Evolutionary conservation across 2,329 filamentous ascomycete genomes (phyloP), one percentile per base, ranked within the genome.

Genomic region (Cladorrhinum sp.): DNA sequence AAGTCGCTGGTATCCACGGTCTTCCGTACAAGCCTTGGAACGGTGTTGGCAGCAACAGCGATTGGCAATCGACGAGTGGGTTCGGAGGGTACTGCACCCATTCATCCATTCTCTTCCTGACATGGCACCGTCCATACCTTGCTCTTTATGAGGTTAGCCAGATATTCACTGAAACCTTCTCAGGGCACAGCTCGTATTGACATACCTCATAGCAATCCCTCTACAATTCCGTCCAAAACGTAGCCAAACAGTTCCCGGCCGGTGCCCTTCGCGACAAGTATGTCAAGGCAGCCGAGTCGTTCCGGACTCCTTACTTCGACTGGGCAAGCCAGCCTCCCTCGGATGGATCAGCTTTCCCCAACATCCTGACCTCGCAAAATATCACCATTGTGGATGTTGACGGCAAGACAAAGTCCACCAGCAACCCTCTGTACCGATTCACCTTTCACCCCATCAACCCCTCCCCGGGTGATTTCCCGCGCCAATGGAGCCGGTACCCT

Each of bases 1-100:
- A 85, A 68, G 77, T 89, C 59, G 78, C 83, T 49, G 84, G 87
- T 81, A 84, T 89, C 62, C 86, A 89, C 71, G 86, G 86, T 13
- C 79, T 79, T 63, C 86, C 86, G 10, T 85, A 78, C 65, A 71
- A 75, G 16, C 69, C 80, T 1, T 89, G 85, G 84, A 81, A 86
- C 68, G 77, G 74, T 23, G 81, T 77, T 1, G 65, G 72, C 58
- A 72, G 68, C 68, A 71, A 51, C 8, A 58, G 68, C 16, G 74
- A 75, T 32, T 62, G 67, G 66, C 29, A 67, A 61, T 53, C 13
- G 29, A 57, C 81, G 50, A 83, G 86, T n/a, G 69, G 61, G 64
- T 73, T 58, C 68, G 75, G 50, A 3, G 66, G 83, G 80, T 89
- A 87, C 70, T 89, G 87, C 70, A 79, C 81, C 12, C 87, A 90